These are phyloP conservation scores for Alternaria longipes DNA, from an alignment of 2,329 filamentous ascomycete species.

Conservation along the genomic window DNA sequence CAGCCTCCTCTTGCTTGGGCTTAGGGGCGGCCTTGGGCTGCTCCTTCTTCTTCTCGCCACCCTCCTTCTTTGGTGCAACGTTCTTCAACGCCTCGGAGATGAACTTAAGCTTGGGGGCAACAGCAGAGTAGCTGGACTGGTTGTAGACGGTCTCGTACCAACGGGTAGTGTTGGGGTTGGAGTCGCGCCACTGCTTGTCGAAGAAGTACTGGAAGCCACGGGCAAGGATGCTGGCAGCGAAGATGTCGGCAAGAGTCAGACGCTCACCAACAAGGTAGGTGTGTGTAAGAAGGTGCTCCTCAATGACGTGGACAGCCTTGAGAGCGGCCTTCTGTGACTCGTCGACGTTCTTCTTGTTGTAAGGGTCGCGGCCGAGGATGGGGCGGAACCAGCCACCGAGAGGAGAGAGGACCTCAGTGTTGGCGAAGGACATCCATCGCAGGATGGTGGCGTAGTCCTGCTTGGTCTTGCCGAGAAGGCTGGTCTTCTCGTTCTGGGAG, in stretches of 20 bases:
- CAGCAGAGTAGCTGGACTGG: constrained; percentile 88
- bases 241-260: constrained; percentile 94
- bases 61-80: constrained; percentile 75
- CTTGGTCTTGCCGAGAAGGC: constrained; percentile 99
- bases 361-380: constrained; percentile 79
- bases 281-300: constrained; percentile 89
- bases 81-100: constrained; percentile 83
- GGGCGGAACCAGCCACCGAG: constrained; percentile 87
- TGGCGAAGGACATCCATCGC: constrained; percentile 98
- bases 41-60: constrained; percentile 76
- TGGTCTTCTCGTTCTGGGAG: constrained; percentile 99
- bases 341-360: constrained; percentile 98
- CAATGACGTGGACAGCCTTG: constrained; percentile 76
- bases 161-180: constrained; percentile 86
- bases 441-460: constrained; percentile 99
- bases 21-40: constrained; percentile 65
- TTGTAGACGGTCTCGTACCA: constrained; percentile 96
- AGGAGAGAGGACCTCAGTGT: constrained; percentile 79
- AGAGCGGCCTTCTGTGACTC: constrained; percentile 74
- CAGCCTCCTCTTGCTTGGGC: constrained; percentile 64
- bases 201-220: constrained; percentile 95
- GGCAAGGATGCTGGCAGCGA: constrained; percentile 78
- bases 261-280: constrained; percentile 98
- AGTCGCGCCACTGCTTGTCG: constrained; percentile 84
- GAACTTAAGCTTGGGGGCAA: constrained; percentile 78